Evolutionary conservation across 1,139 yeast genomes (phyloP).

Genomic region (Sugiyamaella pinicola): DNA sequence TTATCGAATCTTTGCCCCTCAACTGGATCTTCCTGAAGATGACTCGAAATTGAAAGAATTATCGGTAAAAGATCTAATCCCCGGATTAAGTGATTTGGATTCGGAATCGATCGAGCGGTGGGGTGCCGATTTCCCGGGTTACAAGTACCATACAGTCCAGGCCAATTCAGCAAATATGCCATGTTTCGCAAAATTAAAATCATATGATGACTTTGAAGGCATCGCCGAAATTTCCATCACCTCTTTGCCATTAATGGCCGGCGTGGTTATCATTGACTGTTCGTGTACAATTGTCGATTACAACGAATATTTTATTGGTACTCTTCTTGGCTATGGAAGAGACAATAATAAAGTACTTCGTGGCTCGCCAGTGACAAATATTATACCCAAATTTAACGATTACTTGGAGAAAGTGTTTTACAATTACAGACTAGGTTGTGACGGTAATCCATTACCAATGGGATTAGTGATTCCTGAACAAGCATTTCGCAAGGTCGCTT

Average conservation of each 20-base stretch:
- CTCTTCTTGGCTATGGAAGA: conserved; percentile 66
- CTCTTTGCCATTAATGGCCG: conserved; percentile 84
- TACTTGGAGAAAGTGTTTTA: conserved; percentile 47
- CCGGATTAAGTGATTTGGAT: conserved; percentile 25
- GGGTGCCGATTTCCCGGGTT: conserved; percentile 14
- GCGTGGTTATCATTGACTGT: conserved; percentile 71
- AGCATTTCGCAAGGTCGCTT: conserved; percentile 66
- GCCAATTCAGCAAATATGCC: conserved; percentile 17
- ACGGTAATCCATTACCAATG: conserved; percentile 32
- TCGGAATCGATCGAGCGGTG: conserved; percentile 23
- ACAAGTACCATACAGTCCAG: conserved; percentile 19
- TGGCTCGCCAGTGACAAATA: conserved; percentile 53
- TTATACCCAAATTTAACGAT: conserved; percentile 67
- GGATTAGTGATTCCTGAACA: conserved; percentile 85
- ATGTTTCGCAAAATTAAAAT: conserved; percentile 18
- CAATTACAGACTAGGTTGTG: conserved; percentile 14
- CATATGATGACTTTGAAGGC: conserved; percentile 11
- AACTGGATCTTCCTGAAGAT: conserved; percentile 21
- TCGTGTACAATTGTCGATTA: conserved; percentile 58
- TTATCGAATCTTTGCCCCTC: conserved; percentile 26
- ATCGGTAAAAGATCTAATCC: conserved; percentile 21
- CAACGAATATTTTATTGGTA: conserved; percentile 76
- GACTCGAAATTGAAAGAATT: neutral
- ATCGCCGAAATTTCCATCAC: conserved; percentile 24
- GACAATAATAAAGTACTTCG: conserved; percentile 42